phyloP scores from a whole-genome alignment of 164 flowering plant species.

The Aristolochia contorta region DNA sequence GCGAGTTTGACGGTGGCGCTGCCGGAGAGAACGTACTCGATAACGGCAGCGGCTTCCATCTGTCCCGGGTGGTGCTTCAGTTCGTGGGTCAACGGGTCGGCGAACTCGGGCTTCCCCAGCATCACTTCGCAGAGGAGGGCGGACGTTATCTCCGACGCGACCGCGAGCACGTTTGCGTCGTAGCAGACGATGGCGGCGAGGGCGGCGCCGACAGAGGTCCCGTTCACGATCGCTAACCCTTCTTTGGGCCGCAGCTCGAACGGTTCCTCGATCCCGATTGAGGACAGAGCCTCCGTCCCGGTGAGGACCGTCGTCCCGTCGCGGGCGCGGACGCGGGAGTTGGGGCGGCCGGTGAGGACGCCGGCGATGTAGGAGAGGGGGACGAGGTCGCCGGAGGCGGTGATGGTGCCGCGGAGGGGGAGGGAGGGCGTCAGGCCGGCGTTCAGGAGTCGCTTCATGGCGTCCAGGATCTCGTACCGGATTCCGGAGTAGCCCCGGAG shows the following conservation, averaged over 20 bases:
- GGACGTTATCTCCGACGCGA: slow-evolving; percentile 20
- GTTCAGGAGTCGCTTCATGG: slow-evolving; percentile 19
- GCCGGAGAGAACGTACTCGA: slow-evolving; percentile 23
- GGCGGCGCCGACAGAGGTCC: slow-evolving; percentile 26
- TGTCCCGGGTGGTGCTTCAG: slow-evolving; percentile 37
- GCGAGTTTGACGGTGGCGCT: slow-evolving; percentile 15
- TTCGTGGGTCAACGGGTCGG: slow-evolving; percentile 23
- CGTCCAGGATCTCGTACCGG: slow-evolving; percentile 24
- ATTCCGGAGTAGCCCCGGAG: slow-evolving; percentile 37
- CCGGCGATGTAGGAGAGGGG: slow-evolving; percentile 36
- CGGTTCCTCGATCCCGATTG: slow-evolving; percentile 15
- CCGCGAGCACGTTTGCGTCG: slow-evolving; percentile 23
- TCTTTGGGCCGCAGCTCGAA: slow-evolving; percentile 23
- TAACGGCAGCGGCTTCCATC: slow-evolving; percentile 31
- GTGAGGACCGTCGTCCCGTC: slow-evolving; percentile 16
- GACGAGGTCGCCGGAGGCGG: slow-evolving; percentile 34
- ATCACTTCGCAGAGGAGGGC: slow-evolving; percentile 29
- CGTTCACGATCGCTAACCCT: slow-evolving; percentile 21
- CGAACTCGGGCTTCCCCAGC: slow-evolving; percentile 24
- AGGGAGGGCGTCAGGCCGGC: slow-evolving; percentile 17
- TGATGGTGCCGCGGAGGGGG: slow-evolving; percentile 30
- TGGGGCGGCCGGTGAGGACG: slow-evolving; percentile 20
- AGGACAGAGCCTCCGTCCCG: slow-evolving; percentile 17
- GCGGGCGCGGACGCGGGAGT: slow-evolving; percentile 10
- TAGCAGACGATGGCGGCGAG: slow-evolving; percentile 16